Conservation (phyloP, 345 rosid genomes). For the Heritiera fomes region DNA sequence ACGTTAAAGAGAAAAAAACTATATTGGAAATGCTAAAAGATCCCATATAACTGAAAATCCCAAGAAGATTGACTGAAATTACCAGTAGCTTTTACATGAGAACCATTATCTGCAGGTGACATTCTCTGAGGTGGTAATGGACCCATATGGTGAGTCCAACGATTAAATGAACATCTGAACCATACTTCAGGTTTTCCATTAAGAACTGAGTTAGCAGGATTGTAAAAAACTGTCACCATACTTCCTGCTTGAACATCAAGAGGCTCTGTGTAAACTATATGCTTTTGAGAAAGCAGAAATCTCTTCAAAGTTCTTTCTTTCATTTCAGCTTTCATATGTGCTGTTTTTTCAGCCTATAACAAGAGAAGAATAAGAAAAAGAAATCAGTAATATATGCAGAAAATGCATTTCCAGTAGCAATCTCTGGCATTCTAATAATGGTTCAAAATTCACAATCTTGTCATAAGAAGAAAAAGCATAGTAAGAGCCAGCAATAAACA, state of each 20-base stretch:
- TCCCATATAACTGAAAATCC: conserved; percentile 7
- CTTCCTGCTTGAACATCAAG: conserved; percentile 81
- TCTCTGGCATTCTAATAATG: conserved; percentile 3
- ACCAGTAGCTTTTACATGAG: conserved; percentile 70
- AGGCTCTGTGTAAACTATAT: conserved; percentile 85
- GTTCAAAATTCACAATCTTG: conserved; percentile 9
- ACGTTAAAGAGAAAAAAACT: not conserved
- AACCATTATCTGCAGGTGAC: conserved; percentile 56
- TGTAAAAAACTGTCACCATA: conserved; percentile 61
- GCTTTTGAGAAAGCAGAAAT: conserved; percentile 80
- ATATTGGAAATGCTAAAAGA: not conserved
- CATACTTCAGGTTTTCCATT: conserved; percentile 84
- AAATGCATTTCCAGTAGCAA: conserved; percentile 6
- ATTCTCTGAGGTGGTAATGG: conserved; percentile 81
- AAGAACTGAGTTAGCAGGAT: conserved; percentile 80
- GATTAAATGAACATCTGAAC: conserved; percentile 93
- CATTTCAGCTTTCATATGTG: conserved; percentile 68
- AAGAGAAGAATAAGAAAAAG: conserved; percentile 23
- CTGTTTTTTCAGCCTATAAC: conserved; percentile 63
- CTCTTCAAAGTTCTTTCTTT: conserved; percentile 69
- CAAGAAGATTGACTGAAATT: conserved; percentile 21
- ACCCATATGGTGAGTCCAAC: conserved; percentile 84
- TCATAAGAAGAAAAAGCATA: not conserved
- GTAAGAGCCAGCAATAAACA: conserved; percentile 1
- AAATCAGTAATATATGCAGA: not conserved